Evolutionary conservation across 352 stramenopile species (phyloP).

Genomic region (Globisporangium iwayamae): DNA sequence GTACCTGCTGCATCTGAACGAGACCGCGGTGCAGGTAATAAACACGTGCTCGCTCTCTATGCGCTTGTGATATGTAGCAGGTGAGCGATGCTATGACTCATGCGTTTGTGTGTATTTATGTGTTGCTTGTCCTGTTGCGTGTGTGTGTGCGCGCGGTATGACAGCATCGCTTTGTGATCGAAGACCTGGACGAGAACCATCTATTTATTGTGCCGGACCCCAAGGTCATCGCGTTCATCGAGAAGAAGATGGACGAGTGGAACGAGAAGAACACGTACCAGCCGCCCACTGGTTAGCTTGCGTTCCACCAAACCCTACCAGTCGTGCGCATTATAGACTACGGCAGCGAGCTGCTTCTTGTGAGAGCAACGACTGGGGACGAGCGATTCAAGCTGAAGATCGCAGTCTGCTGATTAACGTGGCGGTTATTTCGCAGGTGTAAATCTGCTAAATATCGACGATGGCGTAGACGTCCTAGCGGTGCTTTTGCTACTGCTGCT

Average conservation of each 20-base stretch:
- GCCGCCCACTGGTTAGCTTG: slow-evolving; percentile 50
- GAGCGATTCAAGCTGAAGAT: background rate
- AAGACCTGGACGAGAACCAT: slow-evolving; percentile 81
- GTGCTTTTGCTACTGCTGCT: background rate
- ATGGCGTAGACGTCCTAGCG: background rate
- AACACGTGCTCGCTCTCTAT: background rate
- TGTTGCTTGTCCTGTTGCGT: background rate
- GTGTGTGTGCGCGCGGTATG: background rate
- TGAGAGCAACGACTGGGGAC: background rate
- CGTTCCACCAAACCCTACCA: background rate
- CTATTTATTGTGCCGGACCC: slow-evolving; percentile 85
- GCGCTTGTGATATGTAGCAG: background rate
- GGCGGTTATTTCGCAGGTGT: background rate
- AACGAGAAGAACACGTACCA: slow-evolving; percentile 89
- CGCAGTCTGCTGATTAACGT: background rate
- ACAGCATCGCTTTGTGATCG: slow-evolving; percentile 86
- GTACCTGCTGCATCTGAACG: slow-evolving; percentile 81
- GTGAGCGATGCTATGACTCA: background rate
- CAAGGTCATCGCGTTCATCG: slow-evolving; percentile 80
- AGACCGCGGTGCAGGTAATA: slow-evolving; percentile 74
- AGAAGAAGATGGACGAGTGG: slow-evolving; percentile 89
- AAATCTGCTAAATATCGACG: slow-evolving; percentile 1
- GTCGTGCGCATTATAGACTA: background rate
- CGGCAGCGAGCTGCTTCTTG: background rate
- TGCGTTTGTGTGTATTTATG: background rate